Evolutionary conservation across 768 basidiomycete species (phyloP).

Genomic region (Tylopilus vinaceipallidus): DNA sequence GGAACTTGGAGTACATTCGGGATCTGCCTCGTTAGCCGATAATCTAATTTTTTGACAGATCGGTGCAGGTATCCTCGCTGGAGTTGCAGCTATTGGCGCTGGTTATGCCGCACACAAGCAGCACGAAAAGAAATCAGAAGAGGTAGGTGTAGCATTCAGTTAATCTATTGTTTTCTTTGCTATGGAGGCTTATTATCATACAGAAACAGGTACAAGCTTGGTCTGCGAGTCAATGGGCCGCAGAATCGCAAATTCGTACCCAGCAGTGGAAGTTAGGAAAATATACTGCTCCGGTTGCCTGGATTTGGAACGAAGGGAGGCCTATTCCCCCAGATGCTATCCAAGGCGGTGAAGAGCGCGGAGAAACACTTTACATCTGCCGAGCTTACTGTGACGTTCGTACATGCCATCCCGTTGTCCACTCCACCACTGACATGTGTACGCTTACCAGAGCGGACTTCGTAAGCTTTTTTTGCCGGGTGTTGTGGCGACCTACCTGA

Average conservation of each 20-base stretch:
- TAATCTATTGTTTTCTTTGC: background rate
- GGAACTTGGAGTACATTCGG: conserved; percentile 46
- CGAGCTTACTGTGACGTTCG: conserved; percentile 59
- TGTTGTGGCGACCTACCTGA: background rate
- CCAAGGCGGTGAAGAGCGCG: conserved; percentile 52
- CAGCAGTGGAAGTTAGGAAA: conserved; percentile 44
- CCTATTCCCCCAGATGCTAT: conserved; percentile 60
- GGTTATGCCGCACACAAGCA: conserved; percentile 53
- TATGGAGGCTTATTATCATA: background rate
- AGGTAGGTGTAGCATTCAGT: conserved; percentile 38
- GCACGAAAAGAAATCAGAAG: conserved; percentile 55
- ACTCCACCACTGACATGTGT: conserved; percentile 3
- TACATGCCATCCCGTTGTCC: background rate
- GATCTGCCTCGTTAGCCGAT: background rate
- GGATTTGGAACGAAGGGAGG: conserved; percentile 60
- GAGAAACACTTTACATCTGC: conserved; percentile 53
- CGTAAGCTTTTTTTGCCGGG: conserved; percentile 38
- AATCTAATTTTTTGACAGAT: conserved; percentile 41
- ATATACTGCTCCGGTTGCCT: conserved; percentile 49
- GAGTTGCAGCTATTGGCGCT: conserved; percentile 48
- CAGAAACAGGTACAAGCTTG: conserved; percentile 53
- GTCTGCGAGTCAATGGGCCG: conserved; percentile 52
- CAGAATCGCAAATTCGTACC: conserved; percentile 56
- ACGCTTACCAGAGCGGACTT: conserved; percentile 45
- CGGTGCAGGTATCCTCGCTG: conserved; percentile 61